Evolutionary conservation across 768 basidiomycete genomes (phyloP).

Genomic region (Flagelloscypha sp.): DNA sequence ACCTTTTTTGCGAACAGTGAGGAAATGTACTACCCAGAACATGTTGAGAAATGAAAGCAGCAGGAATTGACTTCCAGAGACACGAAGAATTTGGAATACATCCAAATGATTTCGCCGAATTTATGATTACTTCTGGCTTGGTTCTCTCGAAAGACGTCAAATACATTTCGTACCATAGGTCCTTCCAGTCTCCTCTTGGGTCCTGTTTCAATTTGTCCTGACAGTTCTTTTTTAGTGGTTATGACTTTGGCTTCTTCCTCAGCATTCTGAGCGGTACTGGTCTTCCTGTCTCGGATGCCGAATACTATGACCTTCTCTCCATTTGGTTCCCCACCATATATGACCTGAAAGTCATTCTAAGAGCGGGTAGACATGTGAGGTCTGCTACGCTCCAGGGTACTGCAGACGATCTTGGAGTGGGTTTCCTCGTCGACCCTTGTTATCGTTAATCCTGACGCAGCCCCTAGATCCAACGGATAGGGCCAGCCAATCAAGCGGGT

Average conservation of each 20-base stretch:
- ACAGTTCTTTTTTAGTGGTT: slow-evolving; percentile 54
- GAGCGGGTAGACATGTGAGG: slow-evolving; percentile 68
- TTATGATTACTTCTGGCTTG: slow-evolving; percentile 93
- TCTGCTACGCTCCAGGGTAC: slow-evolving; percentile 92
- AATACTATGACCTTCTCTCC: slow-evolving; percentile 79
- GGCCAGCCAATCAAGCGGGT: slow-evolving; percentile 90
- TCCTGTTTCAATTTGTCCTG: slow-evolving; percentile 3
- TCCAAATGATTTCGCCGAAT: slow-evolving; percentile 92
- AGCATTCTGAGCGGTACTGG: slow-evolving; percentile 84
- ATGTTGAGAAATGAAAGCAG: slow-evolving; percentile 87
- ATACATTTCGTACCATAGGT: slow-evolving; percentile 99
- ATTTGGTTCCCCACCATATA: slow-evolving; percentile 96
- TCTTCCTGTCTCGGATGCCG: slow-evolving; percentile 80
- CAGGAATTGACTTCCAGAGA: slow-evolving; percentile 91
- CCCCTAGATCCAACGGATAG: slow-evolving; percentile 75
- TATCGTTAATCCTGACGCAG: slow-evolving; percentile 6
- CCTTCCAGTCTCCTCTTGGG: slow-evolving; percentile 6
- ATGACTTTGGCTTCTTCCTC: slow-evolving; percentile 98
- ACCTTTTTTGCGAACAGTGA: slow-evolving; percentile 43
- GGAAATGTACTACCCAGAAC: slow-evolving; percentile 98
- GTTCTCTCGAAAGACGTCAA: slow-evolving; percentile 82
- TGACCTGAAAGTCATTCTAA: slow-evolving; percentile 97
- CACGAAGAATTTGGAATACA: slow-evolving; percentile 88
- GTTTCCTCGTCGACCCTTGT: slow-evolving; percentile 18
- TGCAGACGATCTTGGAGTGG: slow-evolving; percentile 89